Conservation (phyloP, 805 yeast species). For the Brettanomyces bruxellensis region DNA sequence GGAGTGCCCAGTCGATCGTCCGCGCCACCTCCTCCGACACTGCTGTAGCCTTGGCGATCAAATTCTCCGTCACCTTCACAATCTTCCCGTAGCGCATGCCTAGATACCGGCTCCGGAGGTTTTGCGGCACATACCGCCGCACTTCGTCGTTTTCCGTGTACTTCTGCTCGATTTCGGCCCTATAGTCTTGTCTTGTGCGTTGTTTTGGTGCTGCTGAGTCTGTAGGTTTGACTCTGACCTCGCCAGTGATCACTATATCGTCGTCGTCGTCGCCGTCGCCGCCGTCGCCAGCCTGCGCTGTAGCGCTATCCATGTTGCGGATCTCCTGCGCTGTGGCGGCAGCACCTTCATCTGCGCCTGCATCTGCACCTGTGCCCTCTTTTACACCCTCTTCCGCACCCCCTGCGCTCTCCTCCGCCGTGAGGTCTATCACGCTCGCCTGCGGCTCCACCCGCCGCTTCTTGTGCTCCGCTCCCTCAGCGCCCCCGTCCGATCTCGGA, state of each 20-base stretch:
- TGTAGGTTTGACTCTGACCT: not conserved
- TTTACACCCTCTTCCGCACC: no score
- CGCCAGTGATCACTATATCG: constrained; percentile 2
- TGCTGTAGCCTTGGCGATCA: not conserved
- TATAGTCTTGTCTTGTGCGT: no score
- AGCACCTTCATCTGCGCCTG: no score
- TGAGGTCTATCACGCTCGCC: no score
- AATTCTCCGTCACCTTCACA: not conserved
- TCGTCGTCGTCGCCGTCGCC: constrained; percentile 2
- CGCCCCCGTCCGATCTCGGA: no score
- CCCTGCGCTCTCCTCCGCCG: no score
- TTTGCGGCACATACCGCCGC: not conserved
- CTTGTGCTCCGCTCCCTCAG: no score
- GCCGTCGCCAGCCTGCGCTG: not conserved
- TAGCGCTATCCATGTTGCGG: no score
- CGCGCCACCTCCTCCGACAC: not conserved
- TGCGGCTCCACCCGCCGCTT: no score
- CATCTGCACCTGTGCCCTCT: no score
- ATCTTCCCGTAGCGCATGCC: not conserved
- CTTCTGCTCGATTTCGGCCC: no score
- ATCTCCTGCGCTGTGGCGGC: no score
- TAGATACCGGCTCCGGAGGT: not conserved
- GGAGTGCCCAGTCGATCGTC: not conserved
- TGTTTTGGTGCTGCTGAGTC: not conserved
- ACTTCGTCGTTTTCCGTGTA: not conserved